Evolutionary conservation across 768 basidiomycete genomes (phyloP).

Genomic region (Trametes sanguinea): DNA sequence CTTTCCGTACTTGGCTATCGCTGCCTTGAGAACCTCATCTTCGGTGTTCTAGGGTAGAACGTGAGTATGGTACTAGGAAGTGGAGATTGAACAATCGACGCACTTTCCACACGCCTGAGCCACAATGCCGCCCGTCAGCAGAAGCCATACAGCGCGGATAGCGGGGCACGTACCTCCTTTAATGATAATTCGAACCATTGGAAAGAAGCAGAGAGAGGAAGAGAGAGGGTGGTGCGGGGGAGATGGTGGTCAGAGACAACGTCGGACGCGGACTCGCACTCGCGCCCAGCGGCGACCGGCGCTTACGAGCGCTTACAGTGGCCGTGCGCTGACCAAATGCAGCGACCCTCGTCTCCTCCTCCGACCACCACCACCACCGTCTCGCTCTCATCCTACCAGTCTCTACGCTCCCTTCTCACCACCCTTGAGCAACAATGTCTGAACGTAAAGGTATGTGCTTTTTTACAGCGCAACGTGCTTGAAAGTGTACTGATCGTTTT

Average conservation of each 20-base stretch:
- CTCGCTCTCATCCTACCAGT: neutral
- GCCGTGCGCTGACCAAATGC: too few species aligned
- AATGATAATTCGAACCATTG: constrained; percentile 88
- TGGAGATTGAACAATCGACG: constrained; percentile 12
- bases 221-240: neutral
- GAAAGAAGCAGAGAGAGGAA: neutral
- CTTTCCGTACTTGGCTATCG: constrained; percentile 96
- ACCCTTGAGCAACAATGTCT: constrained; percentile 55
- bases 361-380: neutral
- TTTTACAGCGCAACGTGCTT: neutral
- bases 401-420: neutral
- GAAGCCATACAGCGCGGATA: neutral
- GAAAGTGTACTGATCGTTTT: constrained; percentile 10
- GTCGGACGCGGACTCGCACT: constrained; percentile 7
- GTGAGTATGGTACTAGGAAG: constrained; percentile 21
- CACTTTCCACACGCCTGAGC: constrained; percentile 80
- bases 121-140: neutral
- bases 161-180: constrained; percentile 67
- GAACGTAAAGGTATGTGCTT: constrained; percentile 70
- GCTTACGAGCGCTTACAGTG: neutral
- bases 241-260: constrained; percentile 22
- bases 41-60: constrained; percentile 72
- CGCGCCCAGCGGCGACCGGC: neutral
- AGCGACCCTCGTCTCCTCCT: too few species aligned
- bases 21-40: constrained; percentile 98